Conservation (phyloP, 805 yeast species). For the Naumovozyma dairenensis region DNA sequence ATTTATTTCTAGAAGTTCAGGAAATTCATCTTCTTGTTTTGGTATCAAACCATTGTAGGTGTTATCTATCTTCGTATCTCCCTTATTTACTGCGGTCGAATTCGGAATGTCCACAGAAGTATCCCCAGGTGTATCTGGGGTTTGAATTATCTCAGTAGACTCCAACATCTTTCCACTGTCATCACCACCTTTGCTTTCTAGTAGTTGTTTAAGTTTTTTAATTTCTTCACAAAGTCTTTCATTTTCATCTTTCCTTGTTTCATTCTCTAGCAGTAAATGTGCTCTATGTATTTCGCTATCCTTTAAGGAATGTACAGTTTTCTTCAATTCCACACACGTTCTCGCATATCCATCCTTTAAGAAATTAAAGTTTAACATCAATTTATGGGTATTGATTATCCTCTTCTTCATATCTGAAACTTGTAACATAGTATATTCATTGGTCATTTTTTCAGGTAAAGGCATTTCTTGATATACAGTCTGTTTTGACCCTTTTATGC, state of each 20-base stretch:
- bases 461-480: constrained; percentile 1
- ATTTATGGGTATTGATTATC: constrained; percentile 26
- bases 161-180: no score
- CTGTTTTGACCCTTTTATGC: no score
- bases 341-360: constrained; percentile 28
- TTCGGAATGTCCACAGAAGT: no score
- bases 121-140: no score
- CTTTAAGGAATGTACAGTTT: constrained; percentile 25
- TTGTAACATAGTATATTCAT: constrained; percentile 25
- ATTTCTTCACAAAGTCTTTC: not conserved
- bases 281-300: constrained; percentile 32
- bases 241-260: constrained; percentile 5
- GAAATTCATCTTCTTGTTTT: no score
- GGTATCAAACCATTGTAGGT: no score
- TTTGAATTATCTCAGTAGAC: no score
- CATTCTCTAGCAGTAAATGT: constrained; percentile 30
- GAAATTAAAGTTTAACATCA: constrained; percentile 25
- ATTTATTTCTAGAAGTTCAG: no score
- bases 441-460: constrained; percentile 17
- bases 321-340: constrained; percentile 27
- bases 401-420: constrained; percentile 25
- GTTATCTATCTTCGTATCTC: no score
- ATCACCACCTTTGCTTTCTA: no score
- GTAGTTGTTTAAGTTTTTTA: no score
- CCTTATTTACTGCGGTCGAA: no score